These are phyloP conservation scores for Pholiota molesta DNA, from an alignment of 768 basidiomycete genomes.

Conservation along the genomic window DNA sequence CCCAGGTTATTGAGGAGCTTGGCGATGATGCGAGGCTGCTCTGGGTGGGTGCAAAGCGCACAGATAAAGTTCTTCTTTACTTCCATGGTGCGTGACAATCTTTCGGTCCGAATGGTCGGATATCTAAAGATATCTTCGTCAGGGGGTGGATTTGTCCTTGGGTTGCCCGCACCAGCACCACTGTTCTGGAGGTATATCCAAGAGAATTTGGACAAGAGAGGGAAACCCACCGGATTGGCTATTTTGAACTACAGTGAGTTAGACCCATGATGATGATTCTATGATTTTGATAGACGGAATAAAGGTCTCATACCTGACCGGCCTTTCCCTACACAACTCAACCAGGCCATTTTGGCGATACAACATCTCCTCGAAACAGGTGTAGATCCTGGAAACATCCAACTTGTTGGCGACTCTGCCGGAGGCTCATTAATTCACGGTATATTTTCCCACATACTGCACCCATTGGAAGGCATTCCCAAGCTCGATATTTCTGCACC, in stretches of 20 bases:
- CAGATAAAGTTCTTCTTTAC: slow-evolving; percentile 28
- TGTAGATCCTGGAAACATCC: slow-evolving; percentile 32
- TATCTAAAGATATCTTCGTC: neutral
- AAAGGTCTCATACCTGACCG: slow-evolving; percentile 2
- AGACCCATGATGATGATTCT: neutral
- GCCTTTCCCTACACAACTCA: slow-evolving; percentile 35
- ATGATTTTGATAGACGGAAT: neutral
- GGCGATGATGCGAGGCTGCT: slow-evolving; percentile 26
- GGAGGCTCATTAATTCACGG: slow-evolving; percentile 40
- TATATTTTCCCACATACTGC: slow-evolving; percentile 38
- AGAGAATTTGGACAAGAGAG: slow-evolving; percentile 17
- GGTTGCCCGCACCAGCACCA: slow-evolving; percentile 11
- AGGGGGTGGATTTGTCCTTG: slow-evolving; percentile 23
- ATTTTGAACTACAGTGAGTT: slow-evolving; percentile 24
- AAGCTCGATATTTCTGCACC: slow-evolving; percentile 24
- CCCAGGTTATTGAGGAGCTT: slow-evolving; percentile 23
- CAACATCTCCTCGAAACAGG: slow-evolving; percentile 34
- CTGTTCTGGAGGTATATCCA: slow-evolving; percentile 28
- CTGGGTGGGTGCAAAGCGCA: slow-evolving; percentile 30
- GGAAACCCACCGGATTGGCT: slow-evolving; percentile 18
- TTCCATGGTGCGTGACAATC: slow-evolving; percentile 23
- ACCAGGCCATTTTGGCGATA: slow-evolving; percentile 32
- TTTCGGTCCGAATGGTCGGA: neutral
- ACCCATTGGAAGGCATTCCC: slow-evolving; percentile 33
- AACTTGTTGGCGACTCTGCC: slow-evolving; percentile 43